A percentile compares a stretch with the other conserved stretches of the same genome.
Conservation (phyloP, 306 rosid species). For the Malus fusca region DNA sequence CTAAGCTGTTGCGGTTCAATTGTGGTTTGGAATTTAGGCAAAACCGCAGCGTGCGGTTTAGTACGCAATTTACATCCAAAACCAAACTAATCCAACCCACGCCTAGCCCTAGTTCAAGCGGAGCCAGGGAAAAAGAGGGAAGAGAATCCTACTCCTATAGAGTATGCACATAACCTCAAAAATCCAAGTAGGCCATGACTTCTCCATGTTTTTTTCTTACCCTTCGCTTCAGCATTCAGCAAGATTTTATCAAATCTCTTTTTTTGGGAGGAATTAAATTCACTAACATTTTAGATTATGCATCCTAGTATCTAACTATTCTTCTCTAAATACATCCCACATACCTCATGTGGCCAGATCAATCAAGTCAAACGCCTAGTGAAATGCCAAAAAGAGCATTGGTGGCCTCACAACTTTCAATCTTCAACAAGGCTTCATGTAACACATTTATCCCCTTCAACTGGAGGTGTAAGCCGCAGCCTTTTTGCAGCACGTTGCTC, state of each 20-base stretch:
- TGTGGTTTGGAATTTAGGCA: too few relatives aligned
- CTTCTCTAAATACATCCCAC: not conserved
- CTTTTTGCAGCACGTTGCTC: slow-evolving; percentile 56
- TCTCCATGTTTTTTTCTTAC: too few relatives aligned
- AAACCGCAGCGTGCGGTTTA: too few relatives aligned
- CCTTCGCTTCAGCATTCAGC: too few relatives aligned
- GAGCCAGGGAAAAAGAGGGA: too few relatives aligned
- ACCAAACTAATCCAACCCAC: too few relatives aligned
- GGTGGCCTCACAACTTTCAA: not conserved
- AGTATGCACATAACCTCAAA: too few relatives aligned
- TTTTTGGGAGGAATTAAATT: not conserved
- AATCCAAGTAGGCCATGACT: too few relatives aligned
- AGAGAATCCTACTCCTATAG: too few relatives aligned
- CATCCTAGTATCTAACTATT: not conserved
- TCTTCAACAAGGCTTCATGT: not conserved
- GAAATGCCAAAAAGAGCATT: not conserved
- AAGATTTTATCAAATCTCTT: not conserved
- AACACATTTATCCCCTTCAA: slow-evolving; percentile 10
- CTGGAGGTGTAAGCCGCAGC: slow-evolving; percentile 20
- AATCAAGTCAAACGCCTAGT: not conserved
- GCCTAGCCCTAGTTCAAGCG: too few relatives aligned
- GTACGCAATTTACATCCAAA: too few relatives aligned
- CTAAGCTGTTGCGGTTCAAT: too few relatives aligned
- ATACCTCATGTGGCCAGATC: not conserved
- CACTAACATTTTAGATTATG: not conserved